Evolutionary conservation across 164 flowering plant species (phyloP).

Genomic region (Vitis rotundifolia): DNA sequence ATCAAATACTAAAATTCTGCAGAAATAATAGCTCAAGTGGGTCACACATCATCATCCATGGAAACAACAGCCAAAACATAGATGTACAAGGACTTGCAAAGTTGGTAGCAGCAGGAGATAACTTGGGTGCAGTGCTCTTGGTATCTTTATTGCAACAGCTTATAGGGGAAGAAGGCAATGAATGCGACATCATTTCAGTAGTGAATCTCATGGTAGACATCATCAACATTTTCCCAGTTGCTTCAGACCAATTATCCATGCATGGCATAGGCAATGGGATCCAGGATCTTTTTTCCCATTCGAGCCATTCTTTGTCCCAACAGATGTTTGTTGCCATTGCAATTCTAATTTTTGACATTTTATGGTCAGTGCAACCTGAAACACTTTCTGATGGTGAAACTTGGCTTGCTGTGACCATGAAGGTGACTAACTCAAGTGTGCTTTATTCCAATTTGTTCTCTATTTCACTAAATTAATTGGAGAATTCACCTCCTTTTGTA

Average conservation of each 20-base stretch:
- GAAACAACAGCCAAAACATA: slow-evolving; percentile 22
- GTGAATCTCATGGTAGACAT: slow-evolving; percentile 44
- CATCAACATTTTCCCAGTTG: slow-evolving; percentile 50
- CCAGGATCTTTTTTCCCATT: slow-evolving; percentile 30
- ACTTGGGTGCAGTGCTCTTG: slow-evolving; percentile 54
- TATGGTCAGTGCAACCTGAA: slow-evolving; percentile 52
- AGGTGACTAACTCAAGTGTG: slow-evolving; percentile 48
- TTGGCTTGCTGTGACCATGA: slow-evolving; percentile 61
- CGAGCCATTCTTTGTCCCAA: slow-evolving; percentile 30
- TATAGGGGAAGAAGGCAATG: slow-evolving; percentile 44
- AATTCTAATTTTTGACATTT: slow-evolving; percentile 50
- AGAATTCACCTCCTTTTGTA: slow-evolving; percentile 29
- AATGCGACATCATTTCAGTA: slow-evolving; percentile 46
- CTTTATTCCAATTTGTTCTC: not conserved
- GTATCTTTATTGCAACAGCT: slow-evolving; percentile 58
- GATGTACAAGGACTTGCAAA: slow-evolving; percentile 47
- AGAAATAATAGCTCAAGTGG: slow-evolving; percentile 28
- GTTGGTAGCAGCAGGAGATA: slow-evolving; percentile 61
- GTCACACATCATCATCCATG: slow-evolving; percentile 16
- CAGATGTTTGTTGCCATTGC: slow-evolving; percentile 28
- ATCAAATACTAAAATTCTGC: slow-evolving; percentile 66
- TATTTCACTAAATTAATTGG: slow-evolving; percentile 9
- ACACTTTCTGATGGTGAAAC: slow-evolving; percentile 49
- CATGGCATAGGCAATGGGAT: slow-evolving; percentile 63
- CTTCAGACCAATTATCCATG: slow-evolving; percentile 68